These are phyloP conservation scores for Lolium perenne DNA, from an alignment of 176 grass and related monocot species.

Conservation along the genomic window DNA sequence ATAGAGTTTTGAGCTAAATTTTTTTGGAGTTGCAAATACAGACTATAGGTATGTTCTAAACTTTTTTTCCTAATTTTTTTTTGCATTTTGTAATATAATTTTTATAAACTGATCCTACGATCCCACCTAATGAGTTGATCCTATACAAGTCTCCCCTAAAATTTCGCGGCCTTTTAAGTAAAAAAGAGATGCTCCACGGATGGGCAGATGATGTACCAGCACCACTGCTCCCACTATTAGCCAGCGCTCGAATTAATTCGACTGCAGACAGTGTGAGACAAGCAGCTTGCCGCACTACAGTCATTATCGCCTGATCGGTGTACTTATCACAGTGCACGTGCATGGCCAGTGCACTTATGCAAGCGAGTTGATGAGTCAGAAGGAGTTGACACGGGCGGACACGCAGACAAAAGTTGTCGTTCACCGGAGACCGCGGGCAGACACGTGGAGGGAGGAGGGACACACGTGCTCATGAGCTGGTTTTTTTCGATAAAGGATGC, in stretches of 20 bases:
- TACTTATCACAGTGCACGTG: background rate
- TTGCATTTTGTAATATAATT: too few species aligned
- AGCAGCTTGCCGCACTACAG: background rate
- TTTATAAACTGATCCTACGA: too few species aligned
- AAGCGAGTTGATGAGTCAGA: background rate
- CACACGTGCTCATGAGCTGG: background rate
- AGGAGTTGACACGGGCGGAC: background rate
- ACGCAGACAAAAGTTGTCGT: too few species aligned
- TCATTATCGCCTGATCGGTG: background rate
- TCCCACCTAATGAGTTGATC: too few species aligned
- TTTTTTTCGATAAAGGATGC: too few species aligned
- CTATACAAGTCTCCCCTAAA: too few species aligned
- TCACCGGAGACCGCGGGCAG: too few species aligned
- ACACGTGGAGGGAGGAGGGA: background rate
- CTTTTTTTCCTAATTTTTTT: too few species aligned
- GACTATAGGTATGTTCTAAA: too few species aligned
- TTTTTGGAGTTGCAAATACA: too few species aligned
- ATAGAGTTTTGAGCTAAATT: too few species aligned
- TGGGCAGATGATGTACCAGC: background rate
- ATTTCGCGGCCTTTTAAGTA: background rate
- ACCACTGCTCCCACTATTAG: background rate
- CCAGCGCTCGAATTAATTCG: background rate
- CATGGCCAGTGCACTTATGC: background rate
- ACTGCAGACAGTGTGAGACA: conserved; percentile 4
- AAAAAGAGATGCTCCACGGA: background rate